Evolutionary conservation across 768 basidiomycete genomes (phyloP).

Genomic region (Coprinopsis cinerea): DNA sequence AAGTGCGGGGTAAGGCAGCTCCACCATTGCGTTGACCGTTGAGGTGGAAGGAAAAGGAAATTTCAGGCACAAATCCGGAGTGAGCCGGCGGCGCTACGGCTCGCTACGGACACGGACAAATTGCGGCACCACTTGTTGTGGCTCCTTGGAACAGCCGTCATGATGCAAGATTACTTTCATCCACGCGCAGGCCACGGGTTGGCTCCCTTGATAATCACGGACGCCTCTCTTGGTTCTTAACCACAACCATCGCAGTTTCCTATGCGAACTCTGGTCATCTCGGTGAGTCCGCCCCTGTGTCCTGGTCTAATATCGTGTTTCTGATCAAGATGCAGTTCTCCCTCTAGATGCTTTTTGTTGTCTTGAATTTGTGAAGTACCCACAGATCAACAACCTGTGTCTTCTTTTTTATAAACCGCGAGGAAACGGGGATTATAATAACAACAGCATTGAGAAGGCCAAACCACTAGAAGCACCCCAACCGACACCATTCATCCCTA

Average conservation of each 20-base stretch:
- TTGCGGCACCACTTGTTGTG: neutral
- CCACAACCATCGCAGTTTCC: neutral
- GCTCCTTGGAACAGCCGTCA: neutral
- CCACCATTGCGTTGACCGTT: neutral
- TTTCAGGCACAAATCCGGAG: slow-evolving; percentile 1
- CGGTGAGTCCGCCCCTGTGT: neutral
- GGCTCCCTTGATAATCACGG: neutral
- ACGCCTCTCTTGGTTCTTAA: neutral
- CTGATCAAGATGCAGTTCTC: too few relatives aligned
- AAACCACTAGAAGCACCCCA: neutral
- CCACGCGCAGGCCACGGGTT: slow-evolving; percentile 5
- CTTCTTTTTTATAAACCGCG: too few relatives aligned
- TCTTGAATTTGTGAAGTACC: neutral
- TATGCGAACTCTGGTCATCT: neutral
- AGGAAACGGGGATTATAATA: too few relatives aligned
- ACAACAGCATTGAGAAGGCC: neutral
- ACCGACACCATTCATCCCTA: neutral
- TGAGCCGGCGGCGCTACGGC: neutral
- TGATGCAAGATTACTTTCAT: neutral
- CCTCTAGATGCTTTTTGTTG: neutral
- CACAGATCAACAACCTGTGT: too few relatives aligned
- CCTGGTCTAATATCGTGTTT: neutral
- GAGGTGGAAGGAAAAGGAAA: neutral
- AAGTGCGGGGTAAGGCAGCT: neutral
- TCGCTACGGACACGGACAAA: slow-evolving; percentile 4